A percentile compares a stretch with the other conserved stretches of the same genome.
Evolutionary conservation across 495 filamentous ascomycete genomes (phyloP).

Genomic region (Aspergillus egyptiacus): DNA sequence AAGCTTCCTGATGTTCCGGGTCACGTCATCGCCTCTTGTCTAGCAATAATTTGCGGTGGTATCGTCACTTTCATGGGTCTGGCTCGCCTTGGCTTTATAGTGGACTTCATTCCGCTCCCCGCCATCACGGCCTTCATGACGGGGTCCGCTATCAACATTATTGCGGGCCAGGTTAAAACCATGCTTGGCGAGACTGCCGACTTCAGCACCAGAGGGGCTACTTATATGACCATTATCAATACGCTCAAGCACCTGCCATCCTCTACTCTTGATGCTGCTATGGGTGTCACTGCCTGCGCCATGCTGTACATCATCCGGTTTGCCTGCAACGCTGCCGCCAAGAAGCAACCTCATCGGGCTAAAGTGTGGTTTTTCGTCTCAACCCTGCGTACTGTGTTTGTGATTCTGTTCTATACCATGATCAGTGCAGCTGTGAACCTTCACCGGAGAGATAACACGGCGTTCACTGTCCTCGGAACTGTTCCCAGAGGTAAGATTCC

Average conservation of each 20-base stretch:
- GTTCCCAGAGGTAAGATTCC: conserved; percentile 60
- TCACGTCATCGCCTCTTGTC: conserved; percentile 66
- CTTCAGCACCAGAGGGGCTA: conserved; percentile 68
- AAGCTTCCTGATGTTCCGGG: conserved; percentile 51
- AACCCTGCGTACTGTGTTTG: conserved; percentile 84
- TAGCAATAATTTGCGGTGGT: conserved; percentile 75
- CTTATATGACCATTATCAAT: conserved; percentile 84
- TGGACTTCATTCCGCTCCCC: conserved; percentile 89
- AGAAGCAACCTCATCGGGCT: conserved; percentile 59
- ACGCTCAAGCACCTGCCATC: conserved; percentile 68
- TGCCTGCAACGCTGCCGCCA: conserved; percentile 59
- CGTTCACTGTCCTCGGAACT: conserved; percentile 61
- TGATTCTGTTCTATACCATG: conserved; percentile 89
- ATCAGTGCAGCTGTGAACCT: conserved; percentile 81
- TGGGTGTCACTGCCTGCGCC: conserved; percentile 78
- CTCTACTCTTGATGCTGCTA: conserved; percentile 71
- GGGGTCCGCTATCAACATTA: conserved; percentile 88
- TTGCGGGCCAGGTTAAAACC: conserved; percentile 75
- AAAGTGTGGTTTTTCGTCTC: conserved; percentile 84
- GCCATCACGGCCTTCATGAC: conserved; percentile 98
- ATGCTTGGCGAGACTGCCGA: conserved; percentile 74
- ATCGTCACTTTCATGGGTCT: conserved; percentile 80
- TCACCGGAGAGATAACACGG: conserved; percentile 41
- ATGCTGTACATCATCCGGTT: conserved; percentile 79
- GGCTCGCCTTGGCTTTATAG: conserved; percentile 79